Evolutionary conservation across 345 rosid species (phyloP).

Genomic region (Eucalyptus regnans): DNA sequence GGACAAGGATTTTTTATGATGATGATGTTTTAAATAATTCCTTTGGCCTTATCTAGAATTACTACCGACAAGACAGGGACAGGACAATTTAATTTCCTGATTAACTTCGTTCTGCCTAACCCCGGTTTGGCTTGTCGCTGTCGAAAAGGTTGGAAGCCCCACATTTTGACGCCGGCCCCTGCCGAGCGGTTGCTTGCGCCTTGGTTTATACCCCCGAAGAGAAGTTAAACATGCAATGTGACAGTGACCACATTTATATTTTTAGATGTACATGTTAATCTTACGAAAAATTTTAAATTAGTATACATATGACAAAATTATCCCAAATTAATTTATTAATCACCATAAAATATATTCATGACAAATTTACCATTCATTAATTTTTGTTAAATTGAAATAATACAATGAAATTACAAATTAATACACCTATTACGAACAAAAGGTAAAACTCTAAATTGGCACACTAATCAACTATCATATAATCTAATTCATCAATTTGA

Average conservation of each 20-base stretch:
- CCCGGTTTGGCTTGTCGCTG: neutral
- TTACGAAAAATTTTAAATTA: accelerated
- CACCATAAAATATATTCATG: too few relatives aligned
- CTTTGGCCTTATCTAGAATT: neutral
- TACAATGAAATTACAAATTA: accelerated
- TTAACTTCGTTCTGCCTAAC: neutral
- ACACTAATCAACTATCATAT: accelerated
- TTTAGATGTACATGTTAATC: too few relatives aligned
- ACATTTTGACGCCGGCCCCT: neutral
- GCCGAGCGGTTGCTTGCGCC: neutral
- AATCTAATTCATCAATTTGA: too few relatives aligned
- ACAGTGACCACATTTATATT: neutral
- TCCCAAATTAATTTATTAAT: too few relatives aligned
- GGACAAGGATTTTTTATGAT: neutral
- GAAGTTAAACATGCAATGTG: neutral
- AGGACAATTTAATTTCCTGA: neutral
- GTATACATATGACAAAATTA: too few relatives aligned
- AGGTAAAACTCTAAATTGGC: too few relatives aligned
- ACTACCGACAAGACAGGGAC: neutral
- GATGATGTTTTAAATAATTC: neutral
- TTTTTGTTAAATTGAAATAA: too few relatives aligned
- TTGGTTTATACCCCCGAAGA: neutral
- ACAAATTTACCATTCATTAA: too few relatives aligned
- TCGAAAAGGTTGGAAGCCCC: neutral
- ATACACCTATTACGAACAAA: accelerated